phyloP scores from a whole-genome alignment of 2,329 filamentous ascomycete species.

The Aureobasidium melanogenum region DNA sequence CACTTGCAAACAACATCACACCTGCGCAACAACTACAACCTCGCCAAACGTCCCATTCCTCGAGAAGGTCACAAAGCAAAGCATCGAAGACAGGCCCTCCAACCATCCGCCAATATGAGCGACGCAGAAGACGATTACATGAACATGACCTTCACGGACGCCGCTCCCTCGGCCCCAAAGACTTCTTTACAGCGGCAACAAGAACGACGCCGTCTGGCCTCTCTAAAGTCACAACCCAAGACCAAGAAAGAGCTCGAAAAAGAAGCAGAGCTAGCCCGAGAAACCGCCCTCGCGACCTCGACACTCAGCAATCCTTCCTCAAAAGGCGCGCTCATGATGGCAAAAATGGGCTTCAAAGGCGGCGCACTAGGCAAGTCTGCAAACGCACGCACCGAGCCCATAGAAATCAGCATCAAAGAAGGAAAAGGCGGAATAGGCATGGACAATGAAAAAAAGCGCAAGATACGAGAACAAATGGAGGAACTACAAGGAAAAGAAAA shows the following conservation, averaged over 20 bases:
- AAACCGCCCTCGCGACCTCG: slow-evolving; percentile 56
- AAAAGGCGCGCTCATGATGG: slow-evolving; percentile 95
- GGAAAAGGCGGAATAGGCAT: slow-evolving; percentile 75
- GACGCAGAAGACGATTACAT: slow-evolving; percentile 94
- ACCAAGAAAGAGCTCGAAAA: slow-evolving; percentile 78
- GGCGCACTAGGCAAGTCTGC: slow-evolving; percentile 54
- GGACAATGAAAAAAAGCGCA: slow-evolving; percentile 75
- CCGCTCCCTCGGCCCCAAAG: slow-evolving; percentile 43
- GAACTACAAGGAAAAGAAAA: slow-evolving; percentile 43
- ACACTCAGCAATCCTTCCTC: slow-evolving; percentile 65
- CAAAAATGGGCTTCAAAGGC: slow-evolving; percentile 85
- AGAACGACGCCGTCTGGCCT: slow-evolving; percentile 43
- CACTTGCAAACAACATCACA: neutral
- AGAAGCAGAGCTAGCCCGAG: slow-evolving; percentile 61
- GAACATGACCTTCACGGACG: slow-evolving; percentile 81
- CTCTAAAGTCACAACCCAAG: slow-evolving; percentile 57
- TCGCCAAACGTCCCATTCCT: no score
- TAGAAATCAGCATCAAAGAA: slow-evolving; percentile 68
- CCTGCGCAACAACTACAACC: neutral
- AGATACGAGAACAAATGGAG: slow-evolving; percentile 48
- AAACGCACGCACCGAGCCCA: slow-evolving; percentile 56
- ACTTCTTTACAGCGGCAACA: slow-evolving; percentile 52
- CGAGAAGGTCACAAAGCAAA: no score
- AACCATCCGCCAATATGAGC: neutral
- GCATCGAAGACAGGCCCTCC: neutral